Evolutionary conservation across 164 flowering plant genomes (phyloP).

Genomic region (Annona cherimola): DNA sequence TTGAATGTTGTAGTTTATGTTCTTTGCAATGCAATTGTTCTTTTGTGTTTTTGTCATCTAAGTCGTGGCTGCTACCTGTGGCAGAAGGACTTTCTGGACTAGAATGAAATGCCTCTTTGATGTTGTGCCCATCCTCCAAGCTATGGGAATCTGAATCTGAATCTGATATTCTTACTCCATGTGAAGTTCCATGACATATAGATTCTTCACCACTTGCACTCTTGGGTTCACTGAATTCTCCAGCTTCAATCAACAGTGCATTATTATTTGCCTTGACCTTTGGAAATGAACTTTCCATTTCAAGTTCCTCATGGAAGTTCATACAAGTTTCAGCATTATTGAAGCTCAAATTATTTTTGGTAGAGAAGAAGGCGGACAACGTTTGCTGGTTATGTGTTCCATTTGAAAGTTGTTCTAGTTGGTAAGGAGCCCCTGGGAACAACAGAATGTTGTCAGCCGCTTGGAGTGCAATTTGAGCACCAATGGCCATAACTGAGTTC

Average conservation of each 20-base stretch:
- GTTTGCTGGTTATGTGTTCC: slow-evolving; percentile 57
- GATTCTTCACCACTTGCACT: slow-evolving; percentile 16
- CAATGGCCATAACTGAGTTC: background rate
- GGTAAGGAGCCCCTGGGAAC: slow-evolving; percentile 81
- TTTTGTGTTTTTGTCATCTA: slow-evolving; percentile 21
- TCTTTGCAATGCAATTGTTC: slow-evolving; percentile 25
- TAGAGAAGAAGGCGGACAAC: slow-evolving; percentile 65
- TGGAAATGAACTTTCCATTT: slow-evolving; percentile 23
- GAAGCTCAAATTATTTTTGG: slow-evolving; percentile 24
- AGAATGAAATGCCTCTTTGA: slow-evolving; percentile 15
- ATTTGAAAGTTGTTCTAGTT: slow-evolving; percentile 70
- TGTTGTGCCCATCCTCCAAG: slow-evolving; percentile 18
- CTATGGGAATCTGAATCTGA: slow-evolving; percentile 18
- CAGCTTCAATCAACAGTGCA: slow-evolving; percentile 21
- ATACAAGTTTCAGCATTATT: slow-evolving; percentile 21
- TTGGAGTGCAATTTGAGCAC: background rate
- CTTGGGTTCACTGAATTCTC: slow-evolving; percentile 11
- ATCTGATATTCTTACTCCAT: slow-evolving; percentile 17
- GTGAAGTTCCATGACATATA: slow-evolving; percentile 7
- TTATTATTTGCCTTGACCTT: slow-evolving; percentile 12
- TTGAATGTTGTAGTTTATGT: slow-evolving; percentile 44
- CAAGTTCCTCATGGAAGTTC: slow-evolving; percentile 20
- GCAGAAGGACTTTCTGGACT: slow-evolving; percentile 26
- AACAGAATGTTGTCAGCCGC: slow-evolving; percentile 4
- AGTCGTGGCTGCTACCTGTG: slow-evolving; percentile 26